Base-by-base conservation (phyloP, 495 filamentous ascomycete species). In the Trichoderma parareesei region DNA sequence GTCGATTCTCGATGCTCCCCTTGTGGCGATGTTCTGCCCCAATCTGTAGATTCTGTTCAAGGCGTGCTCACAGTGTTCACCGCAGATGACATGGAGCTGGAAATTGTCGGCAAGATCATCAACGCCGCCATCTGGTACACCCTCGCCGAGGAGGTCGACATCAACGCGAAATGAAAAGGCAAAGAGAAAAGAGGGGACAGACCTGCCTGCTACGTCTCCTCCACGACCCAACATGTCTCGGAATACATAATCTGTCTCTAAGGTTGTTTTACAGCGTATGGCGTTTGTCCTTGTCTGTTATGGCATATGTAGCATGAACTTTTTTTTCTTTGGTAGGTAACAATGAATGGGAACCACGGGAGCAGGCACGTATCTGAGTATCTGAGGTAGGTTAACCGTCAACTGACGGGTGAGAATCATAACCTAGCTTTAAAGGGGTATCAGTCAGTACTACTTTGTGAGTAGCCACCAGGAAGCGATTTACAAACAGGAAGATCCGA, bases 81-180 rank as follows among this genome's bases (percentile, higher is more conserved):
- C 27, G 40, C 14, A 77, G 75, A 84, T 46, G 81, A 87, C 65
- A 81, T 79, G 20, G 90, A 96, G 71, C 72, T 94, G 14, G 78
- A 81, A 38, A 80, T 85, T 41, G 82, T 93, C 3, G 82, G 87
- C 77, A 74, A 81, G 65, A 90, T 97, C 67, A 81, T 95, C 42
- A 80, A 81, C 65, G 92, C 92, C 14, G 84, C 85, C 11, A 82
- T 81, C 1, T 90, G 85, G 80, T 92, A 78, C 64, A 75, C 76
- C 5, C 69, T 66, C 8, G 75, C 73, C 2, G 77, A 81, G 61
- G 71, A 79, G 68, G 73, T 76, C 27, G 74, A 77, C n/a, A 65
- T 81, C 46, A 57, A n/a, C 53, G 7, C 20, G 10, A 57, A 57
- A 57, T 57, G 33, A 49, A 18, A 27, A 27, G 27, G 27, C 27